These are phyloP conservation scores for Candida koratica DNA, from an alignment of 805 yeast genomes.

Conservation along the genomic window DNA sequence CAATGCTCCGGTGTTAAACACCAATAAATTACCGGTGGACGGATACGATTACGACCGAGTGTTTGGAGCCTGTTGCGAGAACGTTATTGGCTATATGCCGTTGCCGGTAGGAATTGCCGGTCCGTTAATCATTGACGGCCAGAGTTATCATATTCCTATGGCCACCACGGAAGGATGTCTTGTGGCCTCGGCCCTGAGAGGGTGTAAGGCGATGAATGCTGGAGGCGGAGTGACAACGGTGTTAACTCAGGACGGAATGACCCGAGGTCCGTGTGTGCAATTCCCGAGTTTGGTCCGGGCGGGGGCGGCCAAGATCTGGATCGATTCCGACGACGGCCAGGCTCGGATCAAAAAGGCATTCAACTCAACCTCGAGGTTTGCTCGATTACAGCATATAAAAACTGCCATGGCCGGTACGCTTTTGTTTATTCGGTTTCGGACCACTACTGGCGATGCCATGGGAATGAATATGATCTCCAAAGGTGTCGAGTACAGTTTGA, in stretches of 20 bases:
- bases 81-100: constrained; percentile 95
- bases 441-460: constrained; percentile 99
- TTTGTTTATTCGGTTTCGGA: constrained; percentile 85
- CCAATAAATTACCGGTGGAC: constrained; percentile 70
- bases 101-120: constrained; percentile 98
- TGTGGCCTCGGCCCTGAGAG: constrained; percentile 98
- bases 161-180: constrained; percentile 99
- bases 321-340: constrained; percentile 94
- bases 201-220: constrained; percentile 94
- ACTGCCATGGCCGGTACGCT: constrained; percentile 93
- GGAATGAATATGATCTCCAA: constrained; percentile 99
- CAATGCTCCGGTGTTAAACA: constrained; percentile 72
- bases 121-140: constrained; percentile 87
- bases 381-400: constrained; percentile 84
- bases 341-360: constrained; percentile 77
- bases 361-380: constrained; percentile 95
- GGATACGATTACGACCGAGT: constrained; percentile 92
- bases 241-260: constrained; percentile 95
- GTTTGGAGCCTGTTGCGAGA: constrained; percentile 98
- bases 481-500: constrained; percentile 88
- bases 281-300: constrained; percentile 82
- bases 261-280: constrained; percentile 96
- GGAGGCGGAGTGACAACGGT: constrained; percentile 97
- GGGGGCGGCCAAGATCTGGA: constrained; percentile 92
- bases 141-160: constrained; percentile 90